A percentile compares a stretch with the other conserved stretches of the same genome.
These are phyloP conservation scores for Oidiodendron maius DNA, from an alignment of 495 filamentous ascomycete genomes.

Conservation along the genomic window DNA sequence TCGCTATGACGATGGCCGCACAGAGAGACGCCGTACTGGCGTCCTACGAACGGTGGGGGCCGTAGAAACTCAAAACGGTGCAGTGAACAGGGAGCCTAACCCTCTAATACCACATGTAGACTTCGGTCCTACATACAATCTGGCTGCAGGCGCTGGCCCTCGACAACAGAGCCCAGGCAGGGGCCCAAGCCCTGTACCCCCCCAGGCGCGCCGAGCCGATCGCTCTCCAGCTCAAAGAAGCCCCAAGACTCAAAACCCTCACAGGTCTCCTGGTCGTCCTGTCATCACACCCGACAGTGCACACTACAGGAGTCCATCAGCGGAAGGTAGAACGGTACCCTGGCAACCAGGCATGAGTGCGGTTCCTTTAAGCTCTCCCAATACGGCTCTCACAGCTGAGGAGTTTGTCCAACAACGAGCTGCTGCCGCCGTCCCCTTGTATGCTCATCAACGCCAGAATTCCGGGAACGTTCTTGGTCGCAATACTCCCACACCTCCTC, in stretches of 20 bases:
- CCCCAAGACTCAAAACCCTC: not conserved
- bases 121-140: slow-evolving; percentile 81
- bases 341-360: slow-evolving; percentile 75
- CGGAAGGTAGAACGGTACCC: slow-evolving; percentile 47
- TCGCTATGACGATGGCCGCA: slow-evolving; percentile 32
- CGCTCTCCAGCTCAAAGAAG: slow-evolving; percentile 10
- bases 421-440: slow-evolving; percentile 40
- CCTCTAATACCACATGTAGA: slow-evolving; percentile 51
- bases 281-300: slow-evolving; percentile 27
- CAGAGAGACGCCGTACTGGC: slow-evolving; percentile 71
- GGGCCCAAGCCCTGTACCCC: not conserved
- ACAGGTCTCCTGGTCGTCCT: slow-evolving; percentile 12
- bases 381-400: slow-evolving; percentile 46
- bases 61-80: slow-evolving; percentile 26
- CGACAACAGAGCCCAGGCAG: slow-evolving; percentile 12
- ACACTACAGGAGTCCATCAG: slow-evolving; percentile 36
- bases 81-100: not conserved
- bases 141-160: slow-evolving; percentile 31
- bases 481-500: slow-evolving; percentile 38
- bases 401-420: slow-evolving; percentile 86
- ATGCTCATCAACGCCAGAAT: slow-evolving; percentile 52
- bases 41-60: slow-evolving; percentile 76
- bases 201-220: not conserved
- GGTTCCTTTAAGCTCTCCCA: slow-evolving; percentile 17
- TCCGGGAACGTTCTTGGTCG: slow-evolving; percentile 46